These are phyloP conservation scores for Lachancea nothofagi DNA, from an alignment of 805 yeast genomes.

Conservation along the genomic window DNA sequence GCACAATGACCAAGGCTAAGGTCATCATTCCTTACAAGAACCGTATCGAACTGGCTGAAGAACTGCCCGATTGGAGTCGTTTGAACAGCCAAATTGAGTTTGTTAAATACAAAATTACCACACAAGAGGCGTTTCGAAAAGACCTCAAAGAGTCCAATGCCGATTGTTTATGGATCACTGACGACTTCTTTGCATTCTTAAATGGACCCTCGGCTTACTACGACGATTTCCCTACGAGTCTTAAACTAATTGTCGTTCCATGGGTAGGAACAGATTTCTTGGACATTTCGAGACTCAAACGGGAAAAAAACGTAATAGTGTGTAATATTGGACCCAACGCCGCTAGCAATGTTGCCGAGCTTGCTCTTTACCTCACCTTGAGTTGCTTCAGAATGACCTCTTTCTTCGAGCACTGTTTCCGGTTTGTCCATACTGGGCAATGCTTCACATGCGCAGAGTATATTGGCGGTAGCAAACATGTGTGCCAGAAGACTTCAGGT, in stretches of 20 bases:
- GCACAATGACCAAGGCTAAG: slow-evolving; percentile 16
- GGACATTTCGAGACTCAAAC: slow-evolving; percentile 40
- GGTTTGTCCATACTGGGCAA: slow-evolving; percentile 34
- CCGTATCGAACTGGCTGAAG: slow-evolving; percentile 42
- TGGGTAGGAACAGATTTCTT: slow-evolving; percentile 58
- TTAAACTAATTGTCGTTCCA: slow-evolving; percentile 48
- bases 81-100: slow-evolving; percentile 40
- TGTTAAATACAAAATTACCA: slow-evolving; percentile 37
- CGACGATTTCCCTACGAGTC: slow-evolving; percentile 41
- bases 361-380: slow-evolving; percentile 54
- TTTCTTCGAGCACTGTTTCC: slow-evolving; percentile 40
- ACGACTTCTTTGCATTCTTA: slow-evolving; percentile 41
- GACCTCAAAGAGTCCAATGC: slow-evolving; percentile 41
- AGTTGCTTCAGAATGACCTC: slow-evolving; percentile 55
- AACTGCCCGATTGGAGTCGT: slow-evolving; percentile 41
- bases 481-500: slow-evolving; percentile 25
- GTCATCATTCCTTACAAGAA: slow-evolving; percentile 32
- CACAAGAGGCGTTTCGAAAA: slow-evolving; percentile 38
- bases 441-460: slow-evolving; percentile 43
- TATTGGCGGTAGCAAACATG: slow-evolving; percentile 26
- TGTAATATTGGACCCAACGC: slow-evolving; percentile 59
- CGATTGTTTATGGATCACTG: slow-evolving; percentile 50
- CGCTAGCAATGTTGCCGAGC: slow-evolving; percentile 67
- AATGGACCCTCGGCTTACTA: slow-evolving; percentile 44
- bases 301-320: slow-evolving; percentile 44